Evolutionary conservation across 2,329 filamentous ascomycete species (phyloP), one percentile per base, ranked within the genome.

Genomic region (Aspergillus transmontanensis): DNA sequence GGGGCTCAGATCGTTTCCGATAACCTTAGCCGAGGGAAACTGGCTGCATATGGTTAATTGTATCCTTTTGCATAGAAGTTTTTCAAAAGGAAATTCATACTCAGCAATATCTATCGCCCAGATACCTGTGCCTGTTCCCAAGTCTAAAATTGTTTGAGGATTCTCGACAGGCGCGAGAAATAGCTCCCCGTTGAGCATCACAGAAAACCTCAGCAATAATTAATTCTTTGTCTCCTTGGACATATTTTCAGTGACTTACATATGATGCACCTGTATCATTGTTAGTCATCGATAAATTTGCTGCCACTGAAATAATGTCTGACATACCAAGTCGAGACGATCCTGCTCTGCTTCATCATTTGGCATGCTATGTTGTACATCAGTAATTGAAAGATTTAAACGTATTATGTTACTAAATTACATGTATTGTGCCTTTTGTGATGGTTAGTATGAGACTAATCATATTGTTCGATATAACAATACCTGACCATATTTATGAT

Each of bases 1-100:
- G 34, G 83, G 81, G 1, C 79, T 81, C 34, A 84, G 76, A 65
- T 84, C 82, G 12, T 77, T 81, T 41, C 82, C 83, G 1, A 79
- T 77, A 48, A 85, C 78, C 36, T 76, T 70, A 21, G 81, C 79
- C 16, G 70, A 72, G 11, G 46, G 46, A n/a, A 28, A 50, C 12
- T 9, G 26, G 14, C 46, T 50, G 12, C 6, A 19, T 3, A 19
- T 11, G 5, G 23, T 50, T 50, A 16, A 26, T 1, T 4, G 4
- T n/a, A 1, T 16, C 2, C 2, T 28, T 9, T 16, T 28, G 5
- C 12, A 10, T 21, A 21, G 21, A 21, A 21, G 21, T 21, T 21
- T 19, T 6, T 21, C 7, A 2, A 14, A 46, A 23, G 26, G 26
- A 7, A 28, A 12, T n/a, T 3, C 4, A 46, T 46, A 46, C 43